phyloP scores from a whole-genome alignment of 2,329 filamentous ascomycete species.

The Aspergillus tubingensis region DNA sequence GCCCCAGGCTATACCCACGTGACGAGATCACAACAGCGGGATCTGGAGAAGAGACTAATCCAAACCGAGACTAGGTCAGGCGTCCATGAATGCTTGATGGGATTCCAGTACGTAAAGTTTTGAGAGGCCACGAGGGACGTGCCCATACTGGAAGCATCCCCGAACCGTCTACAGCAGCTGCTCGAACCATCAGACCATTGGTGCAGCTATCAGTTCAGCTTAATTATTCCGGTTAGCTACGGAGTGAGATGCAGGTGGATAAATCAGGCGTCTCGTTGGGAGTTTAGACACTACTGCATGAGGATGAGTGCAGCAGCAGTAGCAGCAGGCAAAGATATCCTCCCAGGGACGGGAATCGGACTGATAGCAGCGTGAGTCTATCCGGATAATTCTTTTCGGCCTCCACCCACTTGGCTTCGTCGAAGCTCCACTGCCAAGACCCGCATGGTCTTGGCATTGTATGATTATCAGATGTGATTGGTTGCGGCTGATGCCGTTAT shows the following conservation, averaged over 20 bases:
- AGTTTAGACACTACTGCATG: too few species aligned
- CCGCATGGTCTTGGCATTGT: background rate
- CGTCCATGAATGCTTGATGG: background rate
- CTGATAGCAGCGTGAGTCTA: background rate
- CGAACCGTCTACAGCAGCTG: background rate
- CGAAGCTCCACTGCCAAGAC: conserved; percentile 9
- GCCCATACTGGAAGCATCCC: background rate
- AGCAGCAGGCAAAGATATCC: background rate
- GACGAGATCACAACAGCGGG: background rate
- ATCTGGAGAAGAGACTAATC: background rate
- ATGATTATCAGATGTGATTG: background rate
- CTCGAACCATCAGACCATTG: background rate
- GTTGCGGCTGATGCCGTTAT: conserved; percentile 2
- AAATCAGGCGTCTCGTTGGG: too few species aligned
- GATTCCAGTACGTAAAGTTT: background rate
- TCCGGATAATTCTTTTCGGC: background rate
- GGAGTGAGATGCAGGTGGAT: background rate
- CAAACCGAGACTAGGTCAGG: background rate
- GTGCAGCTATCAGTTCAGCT: background rate
- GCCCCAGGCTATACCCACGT: too few species aligned
- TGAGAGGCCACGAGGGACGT: background rate
- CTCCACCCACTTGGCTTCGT: conserved; percentile 4
- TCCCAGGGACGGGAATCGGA: background rate
- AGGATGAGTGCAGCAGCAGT: background rate
- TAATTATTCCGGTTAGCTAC: background rate